These are phyloP conservation scores for Scutellospora calospora DNA, from an alignment of 371 early-diverging fungal genomes.

Conservation along the genomic window DNA sequence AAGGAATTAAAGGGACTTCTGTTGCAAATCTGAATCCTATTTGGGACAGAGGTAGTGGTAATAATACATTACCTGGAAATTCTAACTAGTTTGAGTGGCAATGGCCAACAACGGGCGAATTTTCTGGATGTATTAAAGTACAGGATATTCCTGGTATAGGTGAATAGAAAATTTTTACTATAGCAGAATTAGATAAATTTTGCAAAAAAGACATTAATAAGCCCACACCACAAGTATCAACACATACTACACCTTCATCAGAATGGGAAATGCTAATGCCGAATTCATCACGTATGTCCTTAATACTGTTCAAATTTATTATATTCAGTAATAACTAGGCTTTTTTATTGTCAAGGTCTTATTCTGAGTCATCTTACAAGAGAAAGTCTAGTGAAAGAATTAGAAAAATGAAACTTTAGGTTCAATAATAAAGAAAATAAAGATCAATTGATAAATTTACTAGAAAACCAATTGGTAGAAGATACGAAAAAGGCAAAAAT, in stretches of 20 bases:
- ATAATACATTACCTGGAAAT: background rate
- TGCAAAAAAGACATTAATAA: background rate
- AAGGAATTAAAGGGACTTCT: constrained; percentile 1
- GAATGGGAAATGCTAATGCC: background rate
- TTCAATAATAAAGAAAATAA: no score
- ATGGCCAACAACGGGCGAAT: background rate
- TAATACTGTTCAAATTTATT: no score
- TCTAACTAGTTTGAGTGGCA: constrained; percentile 18
- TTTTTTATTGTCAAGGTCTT: no score
- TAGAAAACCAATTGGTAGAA: no score
- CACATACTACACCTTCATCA: background rate
- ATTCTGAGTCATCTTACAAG: no score
- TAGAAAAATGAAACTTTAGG: no score
- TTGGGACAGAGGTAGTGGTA: background rate
- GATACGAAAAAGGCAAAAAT: no score
- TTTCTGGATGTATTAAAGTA: constrained; percentile 6
- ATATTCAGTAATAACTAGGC: no score
- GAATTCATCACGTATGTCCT: no score
- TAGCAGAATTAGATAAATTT: background rate
- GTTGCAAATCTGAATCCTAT: constrained; percentile 4
- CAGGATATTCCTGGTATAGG: background rate
- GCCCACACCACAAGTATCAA: background rate
- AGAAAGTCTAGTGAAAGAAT: no score
- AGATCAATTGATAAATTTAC: no score
- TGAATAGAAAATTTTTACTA: no score